Conservation (phyloP, 345 rosid species). For the Eucalyptus erythrocorys region DNA sequence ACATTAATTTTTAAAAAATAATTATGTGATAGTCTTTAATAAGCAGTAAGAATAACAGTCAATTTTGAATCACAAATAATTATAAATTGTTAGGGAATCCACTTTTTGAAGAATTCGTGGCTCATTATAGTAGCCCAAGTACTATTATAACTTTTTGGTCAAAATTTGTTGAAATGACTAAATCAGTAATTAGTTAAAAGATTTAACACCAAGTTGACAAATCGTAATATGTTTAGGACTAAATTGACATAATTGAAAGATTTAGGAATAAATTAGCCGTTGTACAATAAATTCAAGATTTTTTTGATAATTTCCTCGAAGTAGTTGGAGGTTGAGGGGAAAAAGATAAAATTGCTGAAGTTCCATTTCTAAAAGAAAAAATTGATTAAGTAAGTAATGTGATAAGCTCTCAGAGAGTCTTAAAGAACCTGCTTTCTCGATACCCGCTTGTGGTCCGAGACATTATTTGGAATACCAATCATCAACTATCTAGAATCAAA, state of each 20-base stretch:
- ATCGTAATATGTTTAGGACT: too few species aligned
- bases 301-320: neutral
- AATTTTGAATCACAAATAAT: too few species aligned
- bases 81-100: too few species aligned
- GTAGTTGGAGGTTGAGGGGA: neutral
- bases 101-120: too few species aligned
- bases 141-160: neutral
- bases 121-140: too few species aligned
- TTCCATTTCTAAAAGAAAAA: neutral
- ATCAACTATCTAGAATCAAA: neutral
- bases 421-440: neutral
- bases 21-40: too few species aligned
- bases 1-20: too few species aligned
- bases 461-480: neutral
- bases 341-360: neutral
- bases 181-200: too few species aligned
- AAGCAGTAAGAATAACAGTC: too few species aligned
- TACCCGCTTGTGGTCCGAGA: neutral
- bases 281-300: too few species aligned
- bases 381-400: neutral
- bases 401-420: neutral
- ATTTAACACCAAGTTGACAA: too few species aligned
- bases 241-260: neutral
- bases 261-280: rapidly evolving
- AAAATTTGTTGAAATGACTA: too few species aligned